These are phyloP conservation scores for Russula vinacea DNA, from an alignment of 768 basidiomycete genomes.

Conservation along the genomic window DNA sequence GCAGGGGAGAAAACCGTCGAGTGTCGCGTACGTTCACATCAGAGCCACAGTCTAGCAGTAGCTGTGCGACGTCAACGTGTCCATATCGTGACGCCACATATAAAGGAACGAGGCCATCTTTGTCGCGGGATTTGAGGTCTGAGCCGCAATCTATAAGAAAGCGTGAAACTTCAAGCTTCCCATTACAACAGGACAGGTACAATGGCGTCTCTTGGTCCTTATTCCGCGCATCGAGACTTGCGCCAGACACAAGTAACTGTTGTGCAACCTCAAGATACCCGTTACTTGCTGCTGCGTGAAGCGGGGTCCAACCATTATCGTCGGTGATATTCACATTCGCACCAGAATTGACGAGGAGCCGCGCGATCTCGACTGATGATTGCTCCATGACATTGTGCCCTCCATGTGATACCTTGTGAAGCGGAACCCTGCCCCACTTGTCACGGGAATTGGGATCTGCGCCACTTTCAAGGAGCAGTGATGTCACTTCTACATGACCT, in stretches of 20 bases:
- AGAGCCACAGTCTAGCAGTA: constrained; percentile 3
- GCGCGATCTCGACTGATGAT: not conserved
- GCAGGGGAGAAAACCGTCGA: not conserved
- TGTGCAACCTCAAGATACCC: not conserved
- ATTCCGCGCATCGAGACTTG: not conserved
- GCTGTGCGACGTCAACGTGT: not conserved
- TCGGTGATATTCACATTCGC: not conserved
- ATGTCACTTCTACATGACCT: not conserved
- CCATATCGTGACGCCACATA: not conserved
- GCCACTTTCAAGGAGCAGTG: not conserved
- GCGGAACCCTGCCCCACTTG: not conserved
- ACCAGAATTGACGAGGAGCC: not conserved
- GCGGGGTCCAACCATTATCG: not conserved
- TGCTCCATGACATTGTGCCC: not conserved
- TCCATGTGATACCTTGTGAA: not conserved
- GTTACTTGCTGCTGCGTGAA: not conserved
- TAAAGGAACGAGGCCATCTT: not conserved
- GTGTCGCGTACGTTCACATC: not conserved
- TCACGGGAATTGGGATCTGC: not conserved
- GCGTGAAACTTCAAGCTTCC: not conserved
- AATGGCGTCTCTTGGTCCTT: not conserved
- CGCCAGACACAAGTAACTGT: not conserved
- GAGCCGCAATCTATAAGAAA: not conserved
- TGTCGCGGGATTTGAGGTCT: not conserved
- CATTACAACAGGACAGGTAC: not conserved